phyloP scores from a whole-genome alignment of 345 rosid species.

The Raphanus raphanistrum region DNA sequence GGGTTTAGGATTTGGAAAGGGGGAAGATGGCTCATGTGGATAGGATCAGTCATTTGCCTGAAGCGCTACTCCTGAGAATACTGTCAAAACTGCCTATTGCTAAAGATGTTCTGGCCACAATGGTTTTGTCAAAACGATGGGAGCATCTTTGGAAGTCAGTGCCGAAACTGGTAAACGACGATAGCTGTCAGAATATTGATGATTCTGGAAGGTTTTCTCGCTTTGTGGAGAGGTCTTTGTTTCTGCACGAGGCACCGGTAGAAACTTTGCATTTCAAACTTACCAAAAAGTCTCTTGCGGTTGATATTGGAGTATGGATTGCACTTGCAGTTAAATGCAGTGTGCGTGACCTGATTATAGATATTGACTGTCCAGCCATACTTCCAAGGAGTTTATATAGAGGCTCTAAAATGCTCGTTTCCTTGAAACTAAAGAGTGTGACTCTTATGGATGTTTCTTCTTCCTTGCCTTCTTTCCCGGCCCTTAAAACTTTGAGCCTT shows the following conservation, averaged over 20 bases:
- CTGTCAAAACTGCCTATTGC: neutral
- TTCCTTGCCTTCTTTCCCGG: neutral
- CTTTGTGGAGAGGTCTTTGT: slow-evolving; percentile 21
- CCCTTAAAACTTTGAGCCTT: neutral
- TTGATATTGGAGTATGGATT: slow-evolving; percentile 2
- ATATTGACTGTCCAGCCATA: neutral
- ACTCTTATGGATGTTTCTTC: neutral
- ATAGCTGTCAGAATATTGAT: neutral
- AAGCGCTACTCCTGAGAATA: neutral
- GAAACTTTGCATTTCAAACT: slow-evolving; percentile 11
- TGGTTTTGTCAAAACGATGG: neutral
- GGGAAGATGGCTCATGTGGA: neutral
- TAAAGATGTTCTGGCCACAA: neutral
- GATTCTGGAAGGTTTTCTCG: neutral
- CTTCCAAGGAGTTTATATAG: slow-evolving; percentile 2
- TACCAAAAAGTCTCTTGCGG: too few relatives aligned
- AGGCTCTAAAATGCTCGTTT: neutral
- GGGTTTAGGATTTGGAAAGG: neutral
- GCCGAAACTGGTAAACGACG: neutral
- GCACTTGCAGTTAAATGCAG: neutral
- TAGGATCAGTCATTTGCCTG: neutral
- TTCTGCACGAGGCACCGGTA: slow-evolving; percentile 4
- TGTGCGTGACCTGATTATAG: neutral
- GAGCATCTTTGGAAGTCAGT: neutral
- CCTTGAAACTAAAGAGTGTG: neutral